Conservation (phyloP, 2,329 filamentous ascomycete species). For the Colletotrichum chrysophilum region DNA sequence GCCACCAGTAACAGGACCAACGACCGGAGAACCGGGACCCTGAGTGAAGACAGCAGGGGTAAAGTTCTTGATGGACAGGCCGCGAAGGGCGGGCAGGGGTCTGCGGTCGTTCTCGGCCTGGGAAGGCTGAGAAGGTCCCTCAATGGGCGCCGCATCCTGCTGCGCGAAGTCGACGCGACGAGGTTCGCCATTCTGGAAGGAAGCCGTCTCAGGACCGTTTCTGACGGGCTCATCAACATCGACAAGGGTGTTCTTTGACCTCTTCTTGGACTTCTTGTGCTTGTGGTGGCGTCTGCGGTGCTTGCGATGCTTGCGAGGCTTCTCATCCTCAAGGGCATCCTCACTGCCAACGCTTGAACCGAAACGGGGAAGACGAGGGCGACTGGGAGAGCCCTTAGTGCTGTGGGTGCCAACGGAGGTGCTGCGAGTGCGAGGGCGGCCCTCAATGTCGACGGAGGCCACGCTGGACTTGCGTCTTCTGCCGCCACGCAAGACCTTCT, state of each 20-base stretch:
- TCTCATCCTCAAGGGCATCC: constrained; percentile 52
- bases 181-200: constrained; percentile 43
- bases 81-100: constrained; percentile 61
- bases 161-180: constrained; percentile 66
- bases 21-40: constrained; percentile 24
- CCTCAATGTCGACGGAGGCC: constrained; percentile 66
- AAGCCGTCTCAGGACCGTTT: constrained; percentile 28
- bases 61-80: constrained; percentile 70
- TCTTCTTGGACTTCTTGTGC: constrained; percentile 50
- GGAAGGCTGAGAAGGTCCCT: constrained; percentile 28
- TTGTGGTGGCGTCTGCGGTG: constrained; percentile 42
- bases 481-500: constrained; percentile 73
- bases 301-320: constrained; percentile 35
- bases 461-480: constrained; percentile 79
- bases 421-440: constrained; percentile 37
- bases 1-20: constrained; percentile 34
- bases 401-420: constrained; percentile 46
- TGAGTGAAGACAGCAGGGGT: constrained; percentile 72
- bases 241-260: constrained; percentile 41
- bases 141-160: constrained; percentile 30
- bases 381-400: constrained; percentile 43
- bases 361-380: constrained; percentile 38
- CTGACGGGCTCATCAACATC: constrained; percentile 32
- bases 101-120: constrained; percentile 32
- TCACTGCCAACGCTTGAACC: constrained; percentile 44